Evolutionary conservation across 2,329 filamentous ascomycete species (phyloP), one percentile per base, ranked within the genome.

Genomic region (Trichoderma endophyticum): DNA sequence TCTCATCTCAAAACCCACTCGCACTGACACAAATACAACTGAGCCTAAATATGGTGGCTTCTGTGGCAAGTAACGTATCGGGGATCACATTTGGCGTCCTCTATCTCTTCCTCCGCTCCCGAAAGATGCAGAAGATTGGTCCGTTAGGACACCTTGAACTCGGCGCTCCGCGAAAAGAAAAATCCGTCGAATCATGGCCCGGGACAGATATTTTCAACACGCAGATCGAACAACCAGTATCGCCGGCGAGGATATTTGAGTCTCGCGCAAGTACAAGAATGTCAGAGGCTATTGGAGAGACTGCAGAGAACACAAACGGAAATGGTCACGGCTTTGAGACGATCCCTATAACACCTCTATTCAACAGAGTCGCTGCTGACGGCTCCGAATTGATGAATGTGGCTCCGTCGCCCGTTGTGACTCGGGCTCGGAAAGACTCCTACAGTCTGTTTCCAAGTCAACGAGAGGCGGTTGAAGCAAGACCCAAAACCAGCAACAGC

Each of bases 31-130:
- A 30, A 3, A 12, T 62, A 9, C 72, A 70, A 12, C 81, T 87
- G 59, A 86, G 79, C 72, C 81, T 90, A 4, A 85, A 88, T 3
- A 89, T 91, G 84, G 86, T 92, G 54, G 89, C 89, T 30, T 87
- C 90, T 18, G 88, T 93, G 7, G 88, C 90, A 3, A 84, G 89
- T 18, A 92, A 92, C 77, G 83, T 91, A 2, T 90, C 90, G 0
- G 91, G 91, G 3, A 81, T 93, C 18, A 84, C 90, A 78, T 90
- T 88, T 18, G 89, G 90, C 4, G 86, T 89, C 18, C 84, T 92
- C 28, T 90, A 92, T 75, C 82, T 93, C 9, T 91, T 92, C 75
- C 83, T 93, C 64, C 87, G 91, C 74, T 89, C 90, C 3, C 91
- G 89, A 74, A 88, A 86, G 15, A 84, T 86, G 14, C 85, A 86